phyloP scores from a whole-genome alignment of 2,329 filamentous ascomycete species.

The Xylaria multiplex region DNA sequence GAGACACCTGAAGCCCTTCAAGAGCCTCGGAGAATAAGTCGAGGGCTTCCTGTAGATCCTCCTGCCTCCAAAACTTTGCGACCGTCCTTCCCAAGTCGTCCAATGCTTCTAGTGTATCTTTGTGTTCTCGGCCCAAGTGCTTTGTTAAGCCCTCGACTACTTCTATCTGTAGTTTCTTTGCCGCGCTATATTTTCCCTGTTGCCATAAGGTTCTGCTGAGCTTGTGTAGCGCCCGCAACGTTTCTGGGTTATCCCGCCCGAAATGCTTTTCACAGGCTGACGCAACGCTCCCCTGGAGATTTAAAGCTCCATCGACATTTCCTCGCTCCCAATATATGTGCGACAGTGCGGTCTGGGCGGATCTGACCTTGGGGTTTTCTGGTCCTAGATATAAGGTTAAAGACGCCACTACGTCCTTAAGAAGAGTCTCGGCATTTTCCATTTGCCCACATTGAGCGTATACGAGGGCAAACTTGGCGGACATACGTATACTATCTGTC shows the following conservation, averaged over 20 bases:
- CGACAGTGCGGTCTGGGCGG: slow-evolving; percentile 11
- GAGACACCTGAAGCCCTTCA: slow-evolving; percentile 1
- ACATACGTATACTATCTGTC: slow-evolving; percentile 10
- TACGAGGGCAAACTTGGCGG: slow-evolving; percentile 21
- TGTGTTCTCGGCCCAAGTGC: background rate
- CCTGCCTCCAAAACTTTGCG: background rate
- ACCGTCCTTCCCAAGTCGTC: slow-evolving; percentile 9
- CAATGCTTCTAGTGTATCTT: slow-evolving; percentile 16
- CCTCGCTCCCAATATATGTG: slow-evolving; percentile 12
- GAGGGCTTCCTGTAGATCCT: background rate
- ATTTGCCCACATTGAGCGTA: slow-evolving; percentile 20
- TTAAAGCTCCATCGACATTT: background rate
- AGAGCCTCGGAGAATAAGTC: slow-evolving; percentile 1
- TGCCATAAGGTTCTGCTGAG: slow-evolving; percentile 10
- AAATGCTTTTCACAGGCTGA: slow-evolving; percentile 10
- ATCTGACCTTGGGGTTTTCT: slow-evolving; percentile 1
- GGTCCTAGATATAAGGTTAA: background rate
- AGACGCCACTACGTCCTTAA: background rate
- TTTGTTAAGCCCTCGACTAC: slow-evolving; percentile 9
- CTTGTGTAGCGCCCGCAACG: slow-evolving; percentile 5
- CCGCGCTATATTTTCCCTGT: slow-evolving; percentile 17
- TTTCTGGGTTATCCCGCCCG: slow-evolving; percentile 16
- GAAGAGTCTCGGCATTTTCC: slow-evolving; percentile 1
- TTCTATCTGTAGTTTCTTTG: slow-evolving; percentile 10
- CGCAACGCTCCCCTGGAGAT: slow-evolving; percentile 5